Base-by-base conservation (phyloP, 176 grass and related monocot genomes). In the Musa beccarii region DNA sequence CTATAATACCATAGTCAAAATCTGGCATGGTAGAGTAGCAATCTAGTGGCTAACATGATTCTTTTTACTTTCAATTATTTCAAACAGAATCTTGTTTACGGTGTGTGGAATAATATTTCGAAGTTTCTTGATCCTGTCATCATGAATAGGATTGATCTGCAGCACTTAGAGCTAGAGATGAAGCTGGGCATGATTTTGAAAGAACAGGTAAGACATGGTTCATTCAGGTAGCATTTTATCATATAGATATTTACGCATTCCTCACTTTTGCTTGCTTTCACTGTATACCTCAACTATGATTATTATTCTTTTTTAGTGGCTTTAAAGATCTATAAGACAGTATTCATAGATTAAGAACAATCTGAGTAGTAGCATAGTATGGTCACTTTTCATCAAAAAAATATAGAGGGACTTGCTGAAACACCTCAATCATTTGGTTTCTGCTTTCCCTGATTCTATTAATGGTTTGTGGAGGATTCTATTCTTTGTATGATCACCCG, bases 51-150 rank as follows among this genome's bases (percentile, higher is more conserved):
- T n/a, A 65, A 26, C 56, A 43, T 74, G 52, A 78, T 80, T 85
- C 72, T 76, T 80, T n/a, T 51, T 76, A 24, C 10, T 79, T 91
- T 91, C 59, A 55, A 81, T 84, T 70, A 16, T 84, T 73, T 71
- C 77, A 83, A 84, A 69, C 89, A 96, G 93, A 84, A 84, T 74
- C 80, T 90, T 73, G 73, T 96, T 67, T 87, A 90, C 80, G 84
- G 79, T 73, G 84, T 86, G 69, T 90, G 85, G 89, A 85, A 87
- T 90, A 73, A 68, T 81, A 78, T 84, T 62, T 88, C 87, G 67
- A 81, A 80, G 64, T 68, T 92, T 79, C 80, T 83, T 72, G 81
- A 88, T 55, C 90, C 93, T 80, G 85, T 92, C 82, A 72, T 92
- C 79, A 86, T 76, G n/a, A 90, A 90, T 90, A 89, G 87, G 61